phyloP scores from a whole-genome alignment of 305 asterid genomes.

The Monarda citriodora region DNA sequence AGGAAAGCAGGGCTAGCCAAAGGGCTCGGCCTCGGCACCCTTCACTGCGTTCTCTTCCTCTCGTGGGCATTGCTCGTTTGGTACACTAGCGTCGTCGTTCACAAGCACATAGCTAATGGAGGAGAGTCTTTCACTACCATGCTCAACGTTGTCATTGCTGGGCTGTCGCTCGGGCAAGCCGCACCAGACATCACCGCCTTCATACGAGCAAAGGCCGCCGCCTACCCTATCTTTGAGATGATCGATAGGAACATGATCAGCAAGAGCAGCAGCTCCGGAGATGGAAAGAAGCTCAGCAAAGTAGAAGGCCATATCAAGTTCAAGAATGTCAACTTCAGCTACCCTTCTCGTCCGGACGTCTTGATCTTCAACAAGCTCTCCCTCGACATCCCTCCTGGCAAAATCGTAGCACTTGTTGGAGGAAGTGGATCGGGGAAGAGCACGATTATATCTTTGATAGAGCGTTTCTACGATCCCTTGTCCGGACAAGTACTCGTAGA shows the following conservation, averaged over 20 bases:
- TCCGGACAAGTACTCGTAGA: conserved; percentile 74
- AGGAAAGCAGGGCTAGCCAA: conserved; percentile 92
- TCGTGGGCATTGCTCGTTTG: conserved; percentile 99
- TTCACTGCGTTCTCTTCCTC: conserved; percentile 90
- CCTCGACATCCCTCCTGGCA: conserved; percentile 88
- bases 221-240: conserved; percentile 95
- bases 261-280: conserved; percentile 50
- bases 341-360: conserved; percentile 90
- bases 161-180: conserved; percentile 97
- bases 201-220: conserved; percentile 87
- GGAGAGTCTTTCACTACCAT: conserved; percentile 98
- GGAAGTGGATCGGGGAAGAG: conserved; percentile 99
- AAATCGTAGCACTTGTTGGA: conserved; percentile 94
- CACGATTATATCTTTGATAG: conserved; percentile 89
- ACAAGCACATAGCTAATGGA: conserved; percentile 87
- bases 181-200: conserved; percentile 94
- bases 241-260: conserved; percentile 61
- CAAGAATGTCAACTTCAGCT: conserved; percentile 73
- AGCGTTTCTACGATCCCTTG: conserved; percentile 88
- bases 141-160: conserved; percentile 98
- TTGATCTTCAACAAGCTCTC: conserved; percentile 66
- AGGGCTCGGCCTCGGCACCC: conserved; percentile 92
- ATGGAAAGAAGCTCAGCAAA: conserved; percentile 50
- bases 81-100: conserved; percentile 95
- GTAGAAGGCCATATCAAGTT: conserved; percentile 91